Evolutionary conservation across 495 filamentous ascomycete genomes (phyloP).

Genomic region (Xylaria castorea): DNA sequence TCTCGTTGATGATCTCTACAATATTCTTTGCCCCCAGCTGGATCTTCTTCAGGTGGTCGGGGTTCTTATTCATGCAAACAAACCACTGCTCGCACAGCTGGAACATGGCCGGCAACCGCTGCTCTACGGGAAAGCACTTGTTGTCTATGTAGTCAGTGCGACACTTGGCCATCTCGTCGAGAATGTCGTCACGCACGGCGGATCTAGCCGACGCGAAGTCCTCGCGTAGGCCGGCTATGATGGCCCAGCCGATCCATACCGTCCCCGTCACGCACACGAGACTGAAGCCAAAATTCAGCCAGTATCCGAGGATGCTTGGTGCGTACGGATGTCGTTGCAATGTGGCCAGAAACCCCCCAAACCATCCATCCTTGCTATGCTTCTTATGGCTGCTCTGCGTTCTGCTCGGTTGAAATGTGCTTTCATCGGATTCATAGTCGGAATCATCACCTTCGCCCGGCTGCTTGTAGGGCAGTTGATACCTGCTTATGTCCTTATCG

Average conservation of each 20-base stretch:
- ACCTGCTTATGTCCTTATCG: slow-evolving; percentile 53
- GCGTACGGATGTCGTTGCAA: slow-evolving; percentile 82
- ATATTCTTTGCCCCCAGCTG: slow-evolving; percentile 51
- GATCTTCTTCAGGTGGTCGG: slow-evolving; percentile 48
- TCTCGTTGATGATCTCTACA: slow-evolving; percentile 56
- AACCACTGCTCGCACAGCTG: slow-evolving; percentile 78
- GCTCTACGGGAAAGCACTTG: slow-evolving; percentile 63
- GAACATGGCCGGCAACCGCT: slow-evolving; percentile 75
- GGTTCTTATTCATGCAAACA: slow-evolving; percentile 76
- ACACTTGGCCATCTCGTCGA: slow-evolving; percentile 76
- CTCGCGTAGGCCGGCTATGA: slow-evolving; percentile 71
- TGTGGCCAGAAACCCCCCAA: slow-evolving; percentile 67
- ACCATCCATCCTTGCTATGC: slow-evolving; percentile 44
- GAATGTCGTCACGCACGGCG: slow-evolving; percentile 65
- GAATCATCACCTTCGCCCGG: slow-evolving; percentile 65
- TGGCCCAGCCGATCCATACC: slow-evolving; percentile 73
- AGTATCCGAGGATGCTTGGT: slow-evolving; percentile 85
- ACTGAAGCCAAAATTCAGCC: slow-evolving; percentile 83
- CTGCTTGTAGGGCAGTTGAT: slow-evolving; percentile 43
- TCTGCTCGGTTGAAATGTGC: slow-evolving; percentile 36
- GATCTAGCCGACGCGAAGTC: slow-evolving; percentile 78
- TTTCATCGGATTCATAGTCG: slow-evolving; percentile 58
- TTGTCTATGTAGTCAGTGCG: slow-evolving; percentile 74
- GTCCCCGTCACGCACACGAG: slow-evolving; percentile 68
- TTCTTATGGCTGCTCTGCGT: slow-evolving; percentile 45